Evolutionary conservation across 2,329 filamentous ascomycete species (phyloP).

Genomic region (Albophoma yamanashiensis): DNA sequence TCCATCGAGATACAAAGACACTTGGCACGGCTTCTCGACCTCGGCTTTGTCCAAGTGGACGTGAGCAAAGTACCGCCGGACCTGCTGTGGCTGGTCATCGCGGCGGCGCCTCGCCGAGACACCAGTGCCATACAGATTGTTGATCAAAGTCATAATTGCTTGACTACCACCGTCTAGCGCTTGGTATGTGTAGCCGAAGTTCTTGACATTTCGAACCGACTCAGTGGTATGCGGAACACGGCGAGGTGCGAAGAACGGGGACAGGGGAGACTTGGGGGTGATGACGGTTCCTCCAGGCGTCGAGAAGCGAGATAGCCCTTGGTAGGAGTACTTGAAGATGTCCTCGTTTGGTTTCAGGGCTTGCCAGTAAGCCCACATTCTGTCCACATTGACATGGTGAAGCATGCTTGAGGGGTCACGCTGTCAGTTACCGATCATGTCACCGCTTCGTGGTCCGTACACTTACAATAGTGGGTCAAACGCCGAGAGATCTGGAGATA

Average conservation of each 20-base stretch:
- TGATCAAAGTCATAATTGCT: slow-evolving; percentile 13
- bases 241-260: slow-evolving; percentile 36
- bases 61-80: not conserved
- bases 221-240: slow-evolving; percentile 21
- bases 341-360: slow-evolving; percentile 25
- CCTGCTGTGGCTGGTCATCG: not conserved
- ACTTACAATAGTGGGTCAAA: slow-evolving; percentile 35
- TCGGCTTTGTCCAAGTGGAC: not conserved
- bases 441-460: no score
- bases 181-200: slow-evolving; percentile 27
- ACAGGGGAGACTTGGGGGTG: slow-evolving; percentile 31
- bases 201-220: slow-evolving; percentile 24
- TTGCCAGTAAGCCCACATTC: slow-evolving; percentile 48
- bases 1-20: not conserved
- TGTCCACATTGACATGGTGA: slow-evolving; percentile 51
- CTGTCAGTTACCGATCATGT: not conserved
- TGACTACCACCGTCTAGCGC: slow-evolving; percentile 23
- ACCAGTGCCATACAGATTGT: slow-evolving; percentile 15
- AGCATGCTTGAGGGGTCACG: slow-evolving; percentile 22
- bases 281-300: slow-evolving; percentile 28
- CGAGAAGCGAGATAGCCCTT: slow-evolving; percentile 24
- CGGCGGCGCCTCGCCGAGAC: not conserved
- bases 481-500: slow-evolving; percentile 24
- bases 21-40: not conserved
- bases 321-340: slow-evolving; percentile 24